Evolutionary conservation across 2,329 filamentous ascomycete genomes (phyloP), one percentile per base, ranked within the genome.

Genomic region (Cordyceps fumosorosea): DNA sequence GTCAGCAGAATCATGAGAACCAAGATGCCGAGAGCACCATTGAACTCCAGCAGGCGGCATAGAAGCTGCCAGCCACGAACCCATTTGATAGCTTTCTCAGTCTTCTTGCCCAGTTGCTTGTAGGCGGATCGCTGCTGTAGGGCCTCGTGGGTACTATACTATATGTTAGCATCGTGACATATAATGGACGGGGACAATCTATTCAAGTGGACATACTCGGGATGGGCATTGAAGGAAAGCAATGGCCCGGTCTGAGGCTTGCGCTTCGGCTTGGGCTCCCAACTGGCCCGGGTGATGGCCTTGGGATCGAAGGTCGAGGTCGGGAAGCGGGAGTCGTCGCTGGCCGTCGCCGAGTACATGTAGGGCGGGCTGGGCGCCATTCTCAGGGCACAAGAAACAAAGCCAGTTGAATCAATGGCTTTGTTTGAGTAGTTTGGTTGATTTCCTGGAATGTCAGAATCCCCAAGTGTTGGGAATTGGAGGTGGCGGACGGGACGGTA

Each of bases 201-300:
- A n/a, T 45, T 47, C 6, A 14, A 5, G 10, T 8, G 14, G 16
- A 12, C 12, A n/a, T 81, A 91, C 88, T 97, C 92, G 1, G 93
- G 92, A 74, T 96, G 93, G 63, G 84, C 83, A 74, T 96, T 95
- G 80, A 96, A 89, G 64, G 89, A 84, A 65, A 97, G 77, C 66
- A 96, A 77, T 14, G 91, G 92, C 0, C 91, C 92, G 59, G 89
- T 81, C 51, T 81, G 83, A 80, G 89, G 88, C 48, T 84, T 81
- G 69, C 82, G 87, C 29, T 76, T 79, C 47, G 84, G 78, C 60
- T 84, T 84, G 14, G 85, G 83, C 70, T 85, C 78, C 79, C 85
- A 90, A 76, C 89, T 93, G 65, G 90, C 89, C 71, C 91, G 84
- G 24, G 91, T 93, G 55, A 92, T 83, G 64, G 90, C 89, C 74